These are phyloP conservation scores for Rhynchospora breviuscula DNA, from an alignment of 176 grass and related monocot species.

Conservation along the genomic window DNA sequence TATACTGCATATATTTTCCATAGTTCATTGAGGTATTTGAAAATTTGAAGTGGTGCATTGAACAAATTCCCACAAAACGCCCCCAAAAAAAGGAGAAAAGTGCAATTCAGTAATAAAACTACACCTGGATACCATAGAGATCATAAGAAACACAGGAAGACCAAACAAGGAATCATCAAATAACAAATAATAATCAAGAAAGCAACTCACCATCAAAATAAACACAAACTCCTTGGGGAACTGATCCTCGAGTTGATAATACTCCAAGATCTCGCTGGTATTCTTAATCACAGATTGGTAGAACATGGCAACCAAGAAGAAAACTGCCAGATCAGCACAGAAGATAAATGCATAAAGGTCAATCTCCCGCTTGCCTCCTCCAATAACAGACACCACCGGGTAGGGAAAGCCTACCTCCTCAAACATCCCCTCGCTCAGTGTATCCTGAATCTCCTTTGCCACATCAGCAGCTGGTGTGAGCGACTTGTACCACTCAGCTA, in stretches of 20 bases:
- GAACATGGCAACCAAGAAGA: slow-evolving; percentile 86
- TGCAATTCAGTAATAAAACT: neutral
- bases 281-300: slow-evolving; percentile 97
- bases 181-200: slow-evolving; percentile 16
- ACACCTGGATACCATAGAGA: neutral
- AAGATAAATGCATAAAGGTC: slow-evolving; percentile 95
- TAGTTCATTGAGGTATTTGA: neutral
- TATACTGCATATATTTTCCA: neutral
- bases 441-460: slow-evolving; percentile 71
- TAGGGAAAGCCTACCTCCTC: slow-evolving; percentile 76
- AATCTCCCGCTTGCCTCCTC: slow-evolving; percentile 89
- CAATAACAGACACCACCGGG: slow-evolving; percentile 75
- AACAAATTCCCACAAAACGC: neutral
- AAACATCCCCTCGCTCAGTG: slow-evolving; percentile 63
- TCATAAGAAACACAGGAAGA: neutral
- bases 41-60: neutral
- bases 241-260: slow-evolving; percentile 94
- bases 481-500: slow-evolving; percentile 67
- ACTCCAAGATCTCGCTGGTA: slow-evolving; percentile 82
- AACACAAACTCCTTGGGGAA: slow-evolving; percentile 99
- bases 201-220: slow-evolving; percentile 71
- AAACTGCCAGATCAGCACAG: slow-evolving; percentile 91
- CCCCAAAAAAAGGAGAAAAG: neutral
- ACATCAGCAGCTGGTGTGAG: slow-evolving; percentile 78
- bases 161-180: slow-evolving; percentile 9